Evolutionary conservation across 306 rosid genomes (phyloP), one percentile per base, ranked within the genome.

Genomic region (Trichosanthes truncata): DNA sequence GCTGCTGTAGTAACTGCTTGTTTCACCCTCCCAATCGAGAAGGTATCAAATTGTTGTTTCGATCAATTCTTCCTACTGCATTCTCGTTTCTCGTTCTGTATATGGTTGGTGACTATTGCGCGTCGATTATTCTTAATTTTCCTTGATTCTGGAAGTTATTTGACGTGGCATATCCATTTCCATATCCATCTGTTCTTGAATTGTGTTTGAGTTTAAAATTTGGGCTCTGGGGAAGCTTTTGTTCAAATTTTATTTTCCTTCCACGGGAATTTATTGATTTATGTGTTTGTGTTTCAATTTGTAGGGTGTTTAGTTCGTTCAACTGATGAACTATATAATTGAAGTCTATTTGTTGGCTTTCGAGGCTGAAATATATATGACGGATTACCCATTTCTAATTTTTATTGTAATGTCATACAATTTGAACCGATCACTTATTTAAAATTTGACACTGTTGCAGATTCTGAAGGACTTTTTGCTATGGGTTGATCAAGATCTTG

Each of bases 401-500:
- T 67, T 6, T 67, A 43, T 3, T 71, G 52, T 43, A 21, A 12
- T 69, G 36, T 43, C 14, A 26, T 46, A 72, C 20, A 51, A 48
- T 43, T 48, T 49, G 45, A 29, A 29, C 49, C 61, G 78, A 9
- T 18, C 61, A 26, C 14, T 1, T 49, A 74, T 74, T 9, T 49
- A 26, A 18, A 51, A 17, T 15, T 12, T 33, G 18, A 73, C 25
- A 3, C 26, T 7, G 9, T 51, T 90, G 84, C 89, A 94, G 98
- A 88, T 84, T 73, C 77, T 90, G 87, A 91, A 91, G 88, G 89
- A 90, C 52, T 91, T 93, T 87, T 82, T 93, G 80, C 45, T 74
- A 82, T 93, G 98, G 98, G 89, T 93, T 66, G 81, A 93, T 77
- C 72, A 80, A 74, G 91, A 91, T 82, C 90, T 91, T 81, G 98